phyloP scores from a whole-genome alignment of 2,329 filamentous ascomycete genomes.

The Mycocentrospora acerina region DNA sequence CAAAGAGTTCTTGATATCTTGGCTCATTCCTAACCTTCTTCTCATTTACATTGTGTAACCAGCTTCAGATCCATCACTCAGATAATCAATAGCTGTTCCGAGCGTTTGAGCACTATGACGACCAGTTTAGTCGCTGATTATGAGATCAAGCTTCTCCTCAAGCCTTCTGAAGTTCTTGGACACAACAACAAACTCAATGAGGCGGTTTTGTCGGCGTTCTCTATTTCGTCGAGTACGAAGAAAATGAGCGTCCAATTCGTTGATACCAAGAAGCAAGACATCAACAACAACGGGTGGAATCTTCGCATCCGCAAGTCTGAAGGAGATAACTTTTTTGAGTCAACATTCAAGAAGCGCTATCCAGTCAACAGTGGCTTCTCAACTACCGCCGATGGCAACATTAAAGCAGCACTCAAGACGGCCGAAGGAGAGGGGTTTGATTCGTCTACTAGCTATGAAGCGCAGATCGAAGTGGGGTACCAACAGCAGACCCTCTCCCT shows the following conservation, averaged over 20 bases:
- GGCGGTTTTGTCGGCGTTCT: too few species aligned
- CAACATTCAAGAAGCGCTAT: conserved; percentile 47
- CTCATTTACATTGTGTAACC: too few species aligned
- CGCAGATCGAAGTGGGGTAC: conserved; percentile 43
- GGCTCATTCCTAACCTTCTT: too few species aligned
- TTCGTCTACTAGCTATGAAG: conserved; percentile 32
- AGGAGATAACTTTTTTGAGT: conserved; percentile 34
- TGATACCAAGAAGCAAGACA: conserved; percentile 35
- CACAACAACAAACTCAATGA: too few species aligned
- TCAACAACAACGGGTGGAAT: conserved; percentile 41
- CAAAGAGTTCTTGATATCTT: too few species aligned
- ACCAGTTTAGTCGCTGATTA: too few species aligned
- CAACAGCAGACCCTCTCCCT: conserved; percentile 40
- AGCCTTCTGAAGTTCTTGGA: too few species aligned
- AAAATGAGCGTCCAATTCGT: conserved; percentile 45
- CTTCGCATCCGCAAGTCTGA: conserved; percentile 43
- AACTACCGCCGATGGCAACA: conserved; percentile 33
- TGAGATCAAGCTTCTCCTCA: too few species aligned
- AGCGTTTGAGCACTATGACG: too few species aligned
- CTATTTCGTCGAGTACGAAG: conserved; percentile 10
- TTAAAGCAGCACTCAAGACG: conserved; percentile 31
- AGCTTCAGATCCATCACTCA: too few species aligned
- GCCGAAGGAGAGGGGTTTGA: conserved; percentile 41
- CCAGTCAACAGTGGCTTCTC: too few species aligned
- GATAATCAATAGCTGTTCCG: too few species aligned